Evolutionary conservation across 1,284 basidiomycete genomes (phyloP), one percentile per base, ranked within the genome.

Genomic region (Leccinum subatratum): DNA sequence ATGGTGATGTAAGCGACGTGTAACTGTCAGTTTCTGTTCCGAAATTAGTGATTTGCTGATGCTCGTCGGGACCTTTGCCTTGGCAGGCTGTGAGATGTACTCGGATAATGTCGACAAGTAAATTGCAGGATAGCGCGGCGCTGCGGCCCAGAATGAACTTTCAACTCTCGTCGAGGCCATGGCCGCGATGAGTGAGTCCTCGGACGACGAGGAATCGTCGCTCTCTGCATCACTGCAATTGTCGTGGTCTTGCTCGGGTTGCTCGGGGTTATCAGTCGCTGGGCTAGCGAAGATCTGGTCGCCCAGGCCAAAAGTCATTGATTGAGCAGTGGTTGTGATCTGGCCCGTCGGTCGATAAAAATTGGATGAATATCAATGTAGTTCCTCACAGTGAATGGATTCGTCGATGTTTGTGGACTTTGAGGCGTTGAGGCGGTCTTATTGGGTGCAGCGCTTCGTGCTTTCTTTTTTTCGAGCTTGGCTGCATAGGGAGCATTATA

Each of bases 31-130:
- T 30, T 30, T 7, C 30, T 30, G 30, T 30, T 30, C 30, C 30
- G 30, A 30, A 30, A 30, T 30, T 8, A 30, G 30, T 30, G 30
- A 30, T 30, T 30, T 30, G 30, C 30, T 30, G 32, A 11, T 9
- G 32, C 75, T 78, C 1, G 81, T 70, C 0, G 82, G 77, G 0
- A 81, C 69, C 68, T 85, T 86, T 30, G 77, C n/a, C 72, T 86
- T 86, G 25, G 83, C 73, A 61, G 80, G 77, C 0, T 86, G 82
- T 8, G 88, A 85, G 6, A 92, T 77, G 74, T 90, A 90, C 73
- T 93, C 91, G 9, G 85, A 80, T 2, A 80, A 72, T 1, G 91
- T 93, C 18, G 90, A 92, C 37, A 93, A 80, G 73, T 93, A 93
- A 8, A 88, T 70, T 1, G 90, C 79, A n/a, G 82, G 78, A 71